Base-by-base conservation (phyloP, 768 basidiomycete genomes). In the Cantharellus cinnabarinus region DNA sequence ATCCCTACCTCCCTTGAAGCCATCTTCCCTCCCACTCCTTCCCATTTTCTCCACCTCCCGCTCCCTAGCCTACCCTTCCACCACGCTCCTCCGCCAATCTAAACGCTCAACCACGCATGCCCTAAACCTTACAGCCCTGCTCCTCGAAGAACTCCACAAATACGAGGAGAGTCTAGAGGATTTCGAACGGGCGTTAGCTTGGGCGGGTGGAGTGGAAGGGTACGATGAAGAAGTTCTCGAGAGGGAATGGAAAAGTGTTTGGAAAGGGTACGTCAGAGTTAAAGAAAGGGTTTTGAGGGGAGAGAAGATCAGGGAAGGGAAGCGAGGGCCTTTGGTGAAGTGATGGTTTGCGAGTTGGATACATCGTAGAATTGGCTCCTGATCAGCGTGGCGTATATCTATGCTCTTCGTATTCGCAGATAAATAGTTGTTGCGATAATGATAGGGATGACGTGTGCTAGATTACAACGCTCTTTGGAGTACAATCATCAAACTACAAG, bases 71-170 rank as follows among this genome's bases (percentile, higher is more conserved):
- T 74, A 72, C 58, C 76, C 78, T 4, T 82, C 85, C 37, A 68
- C 65, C 50, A 72, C 72, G 57, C 70, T 87, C 14, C 73, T 87
- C 58, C 78, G 81, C 38, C 83, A 87, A 66, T 76, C 85, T 15
- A 76, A 81, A 14, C 73, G 82, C 51, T 79, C 82, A 37, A 80
- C 83, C 14, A 80, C 81, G 0, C 81, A 85, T 68, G 78, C 83
- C 3, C 87, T 83, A 83, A 82, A 79, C 65, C 70, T 87, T 61
- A 72, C 81, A 67, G 85, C 85, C 7, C 70, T 85, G 44, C 69
- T 88, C 4, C 72, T 74, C n/a, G 82, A 85, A 65, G 35, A 10
- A 37, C 52, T 14, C 14, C 14, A 37, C 35, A n/a, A 66, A 68
- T 59, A 56, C 63, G 4, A 67, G 62, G 63, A 63, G 41, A 81